Evolutionary conservation across 495 filamentous ascomycete species (phyloP).

Genomic region (Hamigera avellanea): DNA sequence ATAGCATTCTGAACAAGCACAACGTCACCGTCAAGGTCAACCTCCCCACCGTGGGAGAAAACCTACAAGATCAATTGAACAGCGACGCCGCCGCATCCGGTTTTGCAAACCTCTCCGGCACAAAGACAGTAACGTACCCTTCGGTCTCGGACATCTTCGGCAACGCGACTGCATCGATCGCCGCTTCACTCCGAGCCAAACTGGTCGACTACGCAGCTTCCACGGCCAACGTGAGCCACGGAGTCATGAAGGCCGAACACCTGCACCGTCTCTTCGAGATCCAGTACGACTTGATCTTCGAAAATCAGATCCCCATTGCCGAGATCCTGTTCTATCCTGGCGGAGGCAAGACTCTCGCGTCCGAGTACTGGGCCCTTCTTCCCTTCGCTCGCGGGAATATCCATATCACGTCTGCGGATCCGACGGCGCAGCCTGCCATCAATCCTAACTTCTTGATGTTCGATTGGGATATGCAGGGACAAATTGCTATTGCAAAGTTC

Average conservation of each 20-base stretch:
- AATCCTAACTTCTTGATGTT: conserved; percentile 45
- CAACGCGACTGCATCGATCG: conserved; percentile 12
- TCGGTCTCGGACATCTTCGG: conserved; percentile 21
- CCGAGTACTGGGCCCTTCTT: conserved; percentile 32
- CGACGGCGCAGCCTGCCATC: conserved; percentile 24
- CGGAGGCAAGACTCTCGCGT: conserved; percentile 9
- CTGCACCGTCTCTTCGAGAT: conserved; percentile 25
- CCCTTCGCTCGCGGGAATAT: conserved; percentile 45
- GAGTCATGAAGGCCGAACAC: conserved; percentile 11
- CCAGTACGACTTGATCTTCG: conserved; percentile 34
- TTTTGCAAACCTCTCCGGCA: conserved; percentile 5
- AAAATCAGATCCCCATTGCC: conserved; percentile 26
- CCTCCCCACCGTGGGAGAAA: conserved; percentile 34
- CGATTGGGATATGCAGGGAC: conserved; percentile 33
- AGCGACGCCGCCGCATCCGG: conserved; percentile 8
- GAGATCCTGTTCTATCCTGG: conserved; percentile 23
- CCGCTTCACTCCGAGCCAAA: conserved; percentile 9
- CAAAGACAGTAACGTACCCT: conserved; percentile 6
- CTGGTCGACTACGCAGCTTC: conserved; percentile 18
- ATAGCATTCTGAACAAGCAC: conserved; percentile 16
- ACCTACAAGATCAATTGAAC: conserved; percentile 37
- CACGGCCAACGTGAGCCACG: conserved; percentile 15
- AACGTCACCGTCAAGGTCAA: conserved; percentile 29
- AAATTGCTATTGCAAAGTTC: conserved; percentile 16
- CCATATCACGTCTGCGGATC: conserved; percentile 35